Conservation (phyloP, 2,329 filamentous ascomycete genomes). For the Talaromyces sp. region DNA sequence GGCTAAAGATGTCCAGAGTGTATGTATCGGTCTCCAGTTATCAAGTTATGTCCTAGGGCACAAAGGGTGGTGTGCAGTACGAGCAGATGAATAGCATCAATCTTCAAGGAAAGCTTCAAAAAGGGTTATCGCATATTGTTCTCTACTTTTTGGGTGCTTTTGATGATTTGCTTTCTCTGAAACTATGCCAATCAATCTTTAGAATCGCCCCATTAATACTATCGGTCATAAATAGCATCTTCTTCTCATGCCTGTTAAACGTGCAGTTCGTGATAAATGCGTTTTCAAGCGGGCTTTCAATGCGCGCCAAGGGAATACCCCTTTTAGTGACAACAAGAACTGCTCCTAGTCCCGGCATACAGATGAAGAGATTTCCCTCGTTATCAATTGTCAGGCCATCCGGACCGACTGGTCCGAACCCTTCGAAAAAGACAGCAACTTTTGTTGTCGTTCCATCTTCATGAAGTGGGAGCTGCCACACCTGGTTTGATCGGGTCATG, state of each 20-base stretch:
- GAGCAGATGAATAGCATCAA: too few relatives aligned
- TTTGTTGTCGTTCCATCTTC: conserved; percentile 37
- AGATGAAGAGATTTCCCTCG: conserved; percentile 35
- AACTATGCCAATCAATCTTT: too few relatives aligned
- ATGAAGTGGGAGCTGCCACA: conserved; percentile 39
- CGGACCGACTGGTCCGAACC: conserved; percentile 38
- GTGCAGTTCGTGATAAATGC: conserved; percentile 40
- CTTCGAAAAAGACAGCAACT: conserved; percentile 37
- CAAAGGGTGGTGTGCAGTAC: too few relatives aligned
- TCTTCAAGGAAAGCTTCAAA: too few relatives aligned
- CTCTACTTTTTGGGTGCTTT: too few relatives aligned
- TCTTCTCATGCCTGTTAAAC: conserved; percentile 38
- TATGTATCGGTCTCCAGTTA: too few relatives aligned
- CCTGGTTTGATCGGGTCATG: conserved; percentile 32
- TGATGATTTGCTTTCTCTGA: too few relatives aligned
- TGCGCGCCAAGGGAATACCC: conserved; percentile 35
- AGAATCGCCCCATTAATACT: conserved; percentile 29
- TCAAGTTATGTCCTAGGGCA: too few relatives aligned
- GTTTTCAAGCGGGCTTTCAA: conserved; percentile 26
- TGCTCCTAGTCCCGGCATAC: conserved; percentile 31
- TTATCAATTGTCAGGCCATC: conserved; percentile 39
- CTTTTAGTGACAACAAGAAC: conserved; percentile 36
- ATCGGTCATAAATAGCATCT: conserved; percentile 39
- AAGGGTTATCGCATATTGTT: too few relatives aligned
- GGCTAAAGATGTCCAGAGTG: too few relatives aligned